These are phyloP conservation scores for Pyracantha coccinea DNA, from an alignment of 331 rosid genomes.

Conservation along the genomic window DNA sequence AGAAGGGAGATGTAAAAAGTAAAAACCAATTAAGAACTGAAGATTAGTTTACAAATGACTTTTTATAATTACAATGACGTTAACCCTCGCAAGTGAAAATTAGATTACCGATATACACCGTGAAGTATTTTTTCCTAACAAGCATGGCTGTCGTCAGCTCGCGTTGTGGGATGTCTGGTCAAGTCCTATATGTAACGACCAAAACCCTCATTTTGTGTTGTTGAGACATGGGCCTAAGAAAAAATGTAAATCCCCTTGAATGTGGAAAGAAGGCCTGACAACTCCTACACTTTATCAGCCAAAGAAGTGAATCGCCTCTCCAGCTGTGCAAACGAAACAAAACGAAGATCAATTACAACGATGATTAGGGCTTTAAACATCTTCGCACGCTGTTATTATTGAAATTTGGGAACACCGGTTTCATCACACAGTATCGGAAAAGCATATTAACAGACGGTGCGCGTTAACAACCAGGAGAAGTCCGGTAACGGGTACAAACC, in stretches of 20 bases:
- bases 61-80: not conserved
- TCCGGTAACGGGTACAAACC: slow-evolving; percentile 5
- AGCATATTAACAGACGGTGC: not conserved
- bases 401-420: not conserved
- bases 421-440: no score
- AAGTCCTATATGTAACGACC: no score
- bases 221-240: no score
- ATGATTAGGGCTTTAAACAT: not conserved
- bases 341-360: not conserved
- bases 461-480: not conserved
- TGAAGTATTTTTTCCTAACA: not conserved
- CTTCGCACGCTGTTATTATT: not conserved
- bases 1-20: no score
- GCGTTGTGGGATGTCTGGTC: no score
- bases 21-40: no score
- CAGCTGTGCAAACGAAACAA: slow-evolving; percentile 9
- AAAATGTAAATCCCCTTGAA: not conserved
- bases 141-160: no score
- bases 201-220: no score
- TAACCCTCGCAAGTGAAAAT: no score
- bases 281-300: not conserved
- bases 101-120: no score
- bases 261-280: not conserved
- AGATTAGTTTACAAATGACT: not conserved
- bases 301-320: slow-evolving; percentile 7